Percentiles rank a stretch among this genome's conserved stretches.
phyloP scores from a whole-genome alignment of 352 stramenopile species.

The Aphanomyces astaci region DNA sequence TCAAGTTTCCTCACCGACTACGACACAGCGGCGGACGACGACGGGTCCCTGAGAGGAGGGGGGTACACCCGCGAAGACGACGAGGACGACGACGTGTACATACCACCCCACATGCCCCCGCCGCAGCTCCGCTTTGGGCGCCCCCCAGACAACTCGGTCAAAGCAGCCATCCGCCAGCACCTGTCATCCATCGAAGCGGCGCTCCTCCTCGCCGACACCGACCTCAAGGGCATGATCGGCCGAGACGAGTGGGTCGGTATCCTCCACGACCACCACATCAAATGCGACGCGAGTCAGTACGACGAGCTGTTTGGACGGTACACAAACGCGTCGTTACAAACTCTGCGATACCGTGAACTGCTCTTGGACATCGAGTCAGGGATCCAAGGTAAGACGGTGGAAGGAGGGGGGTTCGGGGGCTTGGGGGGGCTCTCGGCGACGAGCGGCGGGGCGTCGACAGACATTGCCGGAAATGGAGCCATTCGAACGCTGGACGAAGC shows the following conservation, averaged over 20 bases:
- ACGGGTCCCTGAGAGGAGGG: not conserved
- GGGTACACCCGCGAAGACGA: not conserved
- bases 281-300: not conserved
- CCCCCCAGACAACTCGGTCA: not conserved
- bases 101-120: not conserved
- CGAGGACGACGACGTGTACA: conserved; percentile 2
- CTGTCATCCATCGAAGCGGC: conserved; percentile 36
- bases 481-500: conserved; percentile 39
- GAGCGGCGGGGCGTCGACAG: not conserved
- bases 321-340: not conserved
- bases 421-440: conserved; percentile 25
- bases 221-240: conserved; percentile 46
- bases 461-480: no score
- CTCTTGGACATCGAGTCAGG: conserved; percentile 55
- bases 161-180: conserved; percentile 32
- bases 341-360: conserved; percentile 61
- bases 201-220: conserved; percentile 34
- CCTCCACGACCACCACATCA: conserved; percentile 29
- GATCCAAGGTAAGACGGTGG: conserved; percentile 46
- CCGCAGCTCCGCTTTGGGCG: not conserved
- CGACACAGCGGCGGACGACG: conserved; percentile 24
- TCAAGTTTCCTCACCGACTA: conserved; percentile 65
- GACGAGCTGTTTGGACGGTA: conserved; percentile 17
- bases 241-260: conserved; percentile 36
- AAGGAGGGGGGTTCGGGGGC: conserved; percentile 21